These are phyloP conservation scores for Emydomyces testavorans DNA, from an alignment of 2,329 filamentous ascomycete genomes.

Conservation along the genomic window DNA sequence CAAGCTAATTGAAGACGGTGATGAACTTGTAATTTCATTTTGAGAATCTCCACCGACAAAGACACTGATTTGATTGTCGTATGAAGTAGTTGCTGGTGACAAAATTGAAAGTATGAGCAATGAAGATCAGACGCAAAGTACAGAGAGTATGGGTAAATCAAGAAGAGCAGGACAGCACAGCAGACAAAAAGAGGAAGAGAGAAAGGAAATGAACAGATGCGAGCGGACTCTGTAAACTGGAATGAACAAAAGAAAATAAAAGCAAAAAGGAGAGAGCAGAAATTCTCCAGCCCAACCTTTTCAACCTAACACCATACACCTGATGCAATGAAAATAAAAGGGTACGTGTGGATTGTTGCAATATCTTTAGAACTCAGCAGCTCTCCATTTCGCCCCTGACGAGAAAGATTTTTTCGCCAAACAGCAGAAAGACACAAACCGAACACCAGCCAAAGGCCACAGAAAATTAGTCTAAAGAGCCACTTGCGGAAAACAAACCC, in stretches of 20 bases:
- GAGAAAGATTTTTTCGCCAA: background rate
- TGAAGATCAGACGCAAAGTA: too few relatives aligned
- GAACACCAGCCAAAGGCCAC: background rate
- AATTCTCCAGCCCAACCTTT: background rate
- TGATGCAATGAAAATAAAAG: background rate
- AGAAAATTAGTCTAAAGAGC: conserved; percentile 2
- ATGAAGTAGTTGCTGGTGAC: too few relatives aligned
- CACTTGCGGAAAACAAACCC: background rate
- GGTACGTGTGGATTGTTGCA: background rate
- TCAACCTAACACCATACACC: conserved; percentile 1
- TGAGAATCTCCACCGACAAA: too few relatives aligned
- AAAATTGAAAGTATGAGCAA: too few relatives aligned
- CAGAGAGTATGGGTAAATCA: too few relatives aligned
- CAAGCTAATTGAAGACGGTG: too few relatives aligned
- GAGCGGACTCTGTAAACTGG: conserved; percentile 1
- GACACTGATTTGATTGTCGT: too few relatives aligned
- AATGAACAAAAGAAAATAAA: conserved; percentile 1
- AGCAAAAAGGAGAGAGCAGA: background rate
- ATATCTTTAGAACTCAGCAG: background rate
- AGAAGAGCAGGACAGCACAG: too few relatives aligned
- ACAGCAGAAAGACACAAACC: background rate
- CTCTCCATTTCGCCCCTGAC: background rate
- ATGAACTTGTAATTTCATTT: too few relatives aligned
- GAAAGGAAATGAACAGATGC: conserved; percentile 3
- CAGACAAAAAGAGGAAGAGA: background rate